Conservation (phyloP, 2,329 filamentous ascomycete genomes). For the Phaeophleospora eucalypticola region DNA sequence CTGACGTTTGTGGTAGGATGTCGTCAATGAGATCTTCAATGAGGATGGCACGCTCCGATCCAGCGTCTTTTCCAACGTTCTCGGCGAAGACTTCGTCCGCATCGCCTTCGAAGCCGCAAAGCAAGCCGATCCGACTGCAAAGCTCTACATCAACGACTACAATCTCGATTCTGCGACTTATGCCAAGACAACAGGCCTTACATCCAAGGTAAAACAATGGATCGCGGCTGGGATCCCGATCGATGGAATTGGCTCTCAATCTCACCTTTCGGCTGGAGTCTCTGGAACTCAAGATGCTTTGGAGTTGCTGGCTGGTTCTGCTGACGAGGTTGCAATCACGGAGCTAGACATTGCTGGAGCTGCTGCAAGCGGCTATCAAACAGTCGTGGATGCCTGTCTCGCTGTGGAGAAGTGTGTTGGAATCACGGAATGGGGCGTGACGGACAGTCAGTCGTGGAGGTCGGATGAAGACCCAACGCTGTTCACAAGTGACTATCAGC, state of each 20-base stretch:
- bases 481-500: slow-evolving; percentile 39
- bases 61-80: slow-evolving; percentile 62
- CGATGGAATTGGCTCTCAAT: slow-evolving; percentile 60
- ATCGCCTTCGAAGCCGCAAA: slow-evolving; percentile 68
- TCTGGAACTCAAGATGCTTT: slow-evolving; percentile 48
- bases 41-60: slow-evolving; percentile 61
- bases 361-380: slow-evolving; percentile 54
- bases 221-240: slow-evolving; percentile 59
- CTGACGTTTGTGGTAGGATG: too few relatives aligned
- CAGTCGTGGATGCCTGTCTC: slow-evolving; percentile 53
- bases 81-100: slow-evolving; percentile 65
- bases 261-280: slow-evolving; percentile 48
- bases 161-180: slow-evolving; percentile 57
- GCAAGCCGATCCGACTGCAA: slow-evolving; percentile 61
- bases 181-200: slow-evolving; percentile 56
- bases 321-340: slow-evolving; percentile 59
- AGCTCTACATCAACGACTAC: slow-evolving; percentile 72
- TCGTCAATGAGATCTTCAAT: slow-evolving; percentile 59
- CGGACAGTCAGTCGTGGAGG: slow-evolving; percentile 44
- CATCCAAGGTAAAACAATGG: slow-evolving; percentile 59
- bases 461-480: slow-evolving; percentile 36
- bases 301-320: slow-evolving; percentile 48
- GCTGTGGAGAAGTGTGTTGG: slow-evolving; percentile 58
- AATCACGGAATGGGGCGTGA: slow-evolving; percentile 53
- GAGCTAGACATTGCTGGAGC: slow-evolving; percentile 64